Percentiles rank a stretch among this genome's conserved stretches.
These are phyloP conservation scores for Beta vulgaris DNA, from an alignment of 148 eudicot species.

Conservation along the genomic window DNA sequence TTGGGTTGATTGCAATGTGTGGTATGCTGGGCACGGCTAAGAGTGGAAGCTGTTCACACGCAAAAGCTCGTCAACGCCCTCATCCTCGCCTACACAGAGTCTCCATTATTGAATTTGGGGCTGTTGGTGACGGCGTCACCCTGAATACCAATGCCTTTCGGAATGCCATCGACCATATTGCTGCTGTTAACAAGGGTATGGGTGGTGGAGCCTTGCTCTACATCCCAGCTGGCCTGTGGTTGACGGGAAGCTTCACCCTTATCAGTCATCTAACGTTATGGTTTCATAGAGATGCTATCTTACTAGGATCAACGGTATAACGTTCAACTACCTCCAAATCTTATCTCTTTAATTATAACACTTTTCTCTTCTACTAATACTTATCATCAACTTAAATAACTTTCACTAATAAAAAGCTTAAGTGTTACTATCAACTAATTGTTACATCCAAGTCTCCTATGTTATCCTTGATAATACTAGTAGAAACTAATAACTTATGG, in stretches of 20 bases:
- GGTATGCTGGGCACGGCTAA: neutral
- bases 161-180: conserved; percentile 30
- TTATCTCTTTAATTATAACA: neutral
- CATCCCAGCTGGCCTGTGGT: conserved; percentile 36
- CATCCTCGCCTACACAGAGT: conserved; percentile 15
- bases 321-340: neutral
- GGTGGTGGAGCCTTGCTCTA: conserved; percentile 35
- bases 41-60: neutral
- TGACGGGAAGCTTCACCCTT: conserved; percentile 34
- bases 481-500: too few relatives aligned
- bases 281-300: conserved; percentile 29
- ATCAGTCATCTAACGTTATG: conserved; percentile 34
- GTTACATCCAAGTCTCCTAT: too few relatives aligned
- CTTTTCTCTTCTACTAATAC: too few relatives aligned
- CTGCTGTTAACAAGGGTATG: conserved; percentile 17
- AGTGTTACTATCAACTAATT: too few relatives aligned
- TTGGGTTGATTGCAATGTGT: neutral
- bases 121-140: conserved; percentile 37
- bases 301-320: conserved; percentile 34
- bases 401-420: too few relatives aligned
- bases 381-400: too few relatives aligned
- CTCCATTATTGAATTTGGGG: conserved; percentile 35
- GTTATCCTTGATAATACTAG: too few relatives aligned
- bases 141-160: conserved; percentile 33
- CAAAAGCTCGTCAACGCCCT: neutral